phyloP scores from a whole-genome alignment of 2,329 filamentous ascomycete genomes.

The Aspergillus oerlinghausenensis region DNA sequence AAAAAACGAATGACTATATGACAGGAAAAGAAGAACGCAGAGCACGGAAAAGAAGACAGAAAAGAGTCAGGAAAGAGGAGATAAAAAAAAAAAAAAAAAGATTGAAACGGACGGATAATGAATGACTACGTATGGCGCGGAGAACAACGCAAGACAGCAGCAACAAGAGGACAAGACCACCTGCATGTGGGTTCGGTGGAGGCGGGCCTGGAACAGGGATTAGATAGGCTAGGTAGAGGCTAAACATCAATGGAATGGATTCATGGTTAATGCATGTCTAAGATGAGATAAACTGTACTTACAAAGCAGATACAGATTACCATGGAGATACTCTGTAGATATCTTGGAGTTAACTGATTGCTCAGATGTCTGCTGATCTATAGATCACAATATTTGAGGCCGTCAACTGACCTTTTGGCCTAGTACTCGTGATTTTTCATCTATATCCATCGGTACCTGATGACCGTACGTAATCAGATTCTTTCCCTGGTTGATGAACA shows the following conservation, averaged over 20 bases:
- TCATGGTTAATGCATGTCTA: too few relatives aligned
- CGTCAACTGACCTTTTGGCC: background rate
- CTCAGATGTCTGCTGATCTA: background rate
- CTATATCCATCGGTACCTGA: background rate
- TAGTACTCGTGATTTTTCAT: background rate
- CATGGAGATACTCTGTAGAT: background rate
- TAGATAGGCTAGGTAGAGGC: background rate
- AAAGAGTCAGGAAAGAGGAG: slow-evolving; percentile 3
- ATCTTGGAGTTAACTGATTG: background rate
- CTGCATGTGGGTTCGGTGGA: background rate
- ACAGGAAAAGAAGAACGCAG: slow-evolving; percentile 5
- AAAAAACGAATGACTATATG: background rate
- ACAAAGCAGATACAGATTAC: background rate
- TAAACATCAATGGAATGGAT: background rate
- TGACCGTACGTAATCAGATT: background rate
- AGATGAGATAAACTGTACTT: too few relatives aligned
- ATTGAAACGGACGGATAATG: slow-evolving; percentile 5
- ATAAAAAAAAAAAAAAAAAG: slow-evolving; percentile 1
- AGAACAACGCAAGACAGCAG: background rate
- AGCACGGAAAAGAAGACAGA: slow-evolving; percentile 4
- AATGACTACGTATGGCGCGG: slow-evolving; percentile 6
- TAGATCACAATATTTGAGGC: background rate
- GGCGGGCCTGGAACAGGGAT: background rate
- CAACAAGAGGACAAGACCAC: background rate
- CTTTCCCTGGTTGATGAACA: background rate